A percentile compares a stretch with the other conserved stretches of the same genome.
Conservation (phyloP, 2,329 filamentous ascomycete genomes). For the Fusarium falciforme region DNA sequence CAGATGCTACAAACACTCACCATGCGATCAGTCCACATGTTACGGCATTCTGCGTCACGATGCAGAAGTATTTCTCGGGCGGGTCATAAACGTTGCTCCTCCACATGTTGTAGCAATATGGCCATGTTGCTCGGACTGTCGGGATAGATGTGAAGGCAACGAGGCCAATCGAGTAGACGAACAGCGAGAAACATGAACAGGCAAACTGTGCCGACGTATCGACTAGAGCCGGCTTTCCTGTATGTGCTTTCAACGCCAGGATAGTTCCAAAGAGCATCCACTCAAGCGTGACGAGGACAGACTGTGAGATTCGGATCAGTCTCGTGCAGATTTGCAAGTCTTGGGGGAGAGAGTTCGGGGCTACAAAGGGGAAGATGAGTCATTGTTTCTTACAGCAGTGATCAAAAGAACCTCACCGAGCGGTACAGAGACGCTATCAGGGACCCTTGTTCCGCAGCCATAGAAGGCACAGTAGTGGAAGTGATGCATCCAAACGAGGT, state of each 20-base stretch:
- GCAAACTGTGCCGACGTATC: neutral
- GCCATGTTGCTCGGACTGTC: neutral
- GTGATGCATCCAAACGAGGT: neutral
- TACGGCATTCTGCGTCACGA: constrained; percentile 5
- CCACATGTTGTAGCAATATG: constrained; percentile 11
- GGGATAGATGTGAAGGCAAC: constrained; percentile 3
- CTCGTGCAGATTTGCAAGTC: neutral
- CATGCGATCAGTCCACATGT: constrained; percentile 10
- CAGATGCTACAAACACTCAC: neutral
- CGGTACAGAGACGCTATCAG: neutral
- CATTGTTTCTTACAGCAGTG: neutral
- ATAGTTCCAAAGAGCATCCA: constrained; percentile 6
- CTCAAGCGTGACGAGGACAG: constrained; percentile 1
- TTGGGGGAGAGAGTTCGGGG: neutral
- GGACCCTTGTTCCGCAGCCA: neutral
- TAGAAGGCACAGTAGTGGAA: neutral
- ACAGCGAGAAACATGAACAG: constrained; percentile 2
- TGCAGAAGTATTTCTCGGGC: constrained; percentile 7
- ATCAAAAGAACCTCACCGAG: neutral
- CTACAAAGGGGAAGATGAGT: neutral
- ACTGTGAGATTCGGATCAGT: neutral
- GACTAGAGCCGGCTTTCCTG: neutral
- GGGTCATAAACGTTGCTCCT: neutral
- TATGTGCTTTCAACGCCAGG: neutral
- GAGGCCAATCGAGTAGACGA: constrained; percentile 14